A percentile compares a stretch with the other conserved stretches of the same genome.
These are phyloP conservation scores for Botrytis galanthina DNA, from an alignment of 2,329 filamentous ascomycete species.

Conservation along the genomic window DNA sequence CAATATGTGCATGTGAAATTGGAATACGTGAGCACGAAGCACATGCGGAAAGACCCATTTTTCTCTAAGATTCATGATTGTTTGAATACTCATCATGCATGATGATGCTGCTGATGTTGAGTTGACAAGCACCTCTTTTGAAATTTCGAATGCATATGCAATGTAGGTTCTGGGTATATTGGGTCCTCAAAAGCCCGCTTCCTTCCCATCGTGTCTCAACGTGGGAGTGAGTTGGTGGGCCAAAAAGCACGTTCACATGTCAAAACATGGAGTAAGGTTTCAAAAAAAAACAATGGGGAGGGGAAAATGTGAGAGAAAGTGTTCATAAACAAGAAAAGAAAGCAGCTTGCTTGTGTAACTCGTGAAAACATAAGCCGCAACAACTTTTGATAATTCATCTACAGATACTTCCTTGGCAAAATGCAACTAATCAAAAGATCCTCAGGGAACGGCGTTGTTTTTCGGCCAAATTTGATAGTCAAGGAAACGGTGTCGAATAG, in stretches of 20 bases:
- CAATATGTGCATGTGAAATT: background rate
- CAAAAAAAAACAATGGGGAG: background rate
- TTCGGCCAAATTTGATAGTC: background rate
- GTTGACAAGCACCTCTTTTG: background rate
- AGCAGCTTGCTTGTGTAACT: background rate
- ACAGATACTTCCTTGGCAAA: background rate
- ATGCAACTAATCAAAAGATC: background rate
- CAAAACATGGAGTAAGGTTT: background rate
- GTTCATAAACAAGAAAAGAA: background rate
- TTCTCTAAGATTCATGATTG: background rate
- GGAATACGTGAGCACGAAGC: background rate
- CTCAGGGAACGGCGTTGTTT: constrained; percentile 8
- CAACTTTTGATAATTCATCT: background rate
- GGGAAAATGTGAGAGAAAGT: background rate
- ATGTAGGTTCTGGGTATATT: background rate
- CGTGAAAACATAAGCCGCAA: background rate
- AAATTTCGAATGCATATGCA: constrained; percentile 9
- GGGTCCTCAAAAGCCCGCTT: background rate
- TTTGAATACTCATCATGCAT: constrained; percentile 1
- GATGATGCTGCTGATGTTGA: constrained; percentile 3
- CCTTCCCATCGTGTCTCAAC: background rate
- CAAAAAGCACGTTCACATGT: constrained; percentile 3
- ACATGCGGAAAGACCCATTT: background rate
- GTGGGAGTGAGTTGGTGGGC: background rate
- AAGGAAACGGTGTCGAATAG: background rate